Evolutionary conservation across 805 yeast genomes (phyloP), one percentile per base, ranked within the genome.

Genomic region (Vanderwaltozyma verrucispora): DNA sequence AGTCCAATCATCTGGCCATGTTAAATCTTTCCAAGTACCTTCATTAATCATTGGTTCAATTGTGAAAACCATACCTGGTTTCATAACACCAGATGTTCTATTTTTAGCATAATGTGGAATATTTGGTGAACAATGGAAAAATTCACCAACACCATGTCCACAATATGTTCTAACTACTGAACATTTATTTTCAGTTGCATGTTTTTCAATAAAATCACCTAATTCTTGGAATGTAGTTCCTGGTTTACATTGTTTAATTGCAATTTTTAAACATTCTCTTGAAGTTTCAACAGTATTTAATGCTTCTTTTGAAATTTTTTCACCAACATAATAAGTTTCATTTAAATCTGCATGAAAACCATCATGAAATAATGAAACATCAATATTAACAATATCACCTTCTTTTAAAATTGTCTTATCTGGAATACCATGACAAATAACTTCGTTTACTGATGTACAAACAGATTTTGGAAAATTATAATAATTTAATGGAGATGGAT

Each of bases 1-100:
- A 5, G 98, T 92, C 98, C 98, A 92, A 60, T 85, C 82, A 60
- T 92, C 98, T 3, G 98, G 98, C 98, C 98, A 92, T 39, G 77
- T 68, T 41, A 72, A 62, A 60, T 88, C 97, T 53, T 74, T 74
- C 65, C 74, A 80, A 0, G 80, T 65, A 8, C 98, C 98, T 46
- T 77, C 66, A 56, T 85, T 82, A 48, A 92, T 74, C 98, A 92
- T 92, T 32, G 98, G 98, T 64, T 92, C 98, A 40, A 92, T 85
- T 17, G 98, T 92, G 68, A 92, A 92, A 12, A 84, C 86, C 80
- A 88, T 83, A 17, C 98, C 98, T 17, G 95, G 89, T 59, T 85
- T 85, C 67, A 92, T 88, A 32, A 85, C 77, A 41, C 98, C 98
- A 33, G 88, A 71, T 7, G 95, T 84, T 65, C 89, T 89, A 65